Evolutionary conservation across 176 grass and related monocot genomes (phyloP).

Genomic region (Avena eriantha): DNA sequence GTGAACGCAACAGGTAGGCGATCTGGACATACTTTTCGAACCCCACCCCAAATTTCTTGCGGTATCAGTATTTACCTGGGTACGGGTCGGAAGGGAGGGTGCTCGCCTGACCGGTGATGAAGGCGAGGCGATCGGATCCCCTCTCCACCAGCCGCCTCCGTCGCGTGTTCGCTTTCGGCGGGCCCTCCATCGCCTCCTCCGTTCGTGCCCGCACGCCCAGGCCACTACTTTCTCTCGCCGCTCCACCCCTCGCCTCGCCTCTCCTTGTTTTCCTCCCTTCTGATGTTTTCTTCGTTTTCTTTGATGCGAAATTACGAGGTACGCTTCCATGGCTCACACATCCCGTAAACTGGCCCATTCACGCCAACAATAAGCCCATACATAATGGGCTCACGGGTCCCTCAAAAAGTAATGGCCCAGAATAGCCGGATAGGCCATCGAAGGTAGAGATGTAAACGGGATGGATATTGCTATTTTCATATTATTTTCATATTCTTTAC

Average conservation of each 20-base stretch:
- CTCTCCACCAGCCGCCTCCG: slow-evolving; percentile 78
- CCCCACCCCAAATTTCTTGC: background rate
- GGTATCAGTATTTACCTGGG: slow-evolving; percentile 7
- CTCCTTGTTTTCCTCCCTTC: slow-evolving; percentile 11
- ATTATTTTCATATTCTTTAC: too few relatives aligned
- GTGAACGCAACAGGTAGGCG: background rate
- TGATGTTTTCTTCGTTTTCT: background rate
- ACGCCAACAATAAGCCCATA: background rate
- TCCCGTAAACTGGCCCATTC: background rate
- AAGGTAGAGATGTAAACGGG: background rate
- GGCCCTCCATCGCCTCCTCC: slow-evolving; percentile 53
- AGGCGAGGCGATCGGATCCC: slow-evolving; percentile 78
- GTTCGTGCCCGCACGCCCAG: slow-evolving; percentile 31
- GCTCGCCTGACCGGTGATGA: slow-evolving; percentile 66
- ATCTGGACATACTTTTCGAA: too few relatives aligned
- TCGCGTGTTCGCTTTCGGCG: slow-evolving; percentile 53
- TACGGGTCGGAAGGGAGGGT: slow-evolving; percentile 40
- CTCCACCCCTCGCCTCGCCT: slow-evolving; percentile 11
- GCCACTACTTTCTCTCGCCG: slow-evolving; percentile 29
- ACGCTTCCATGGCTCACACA: background rate
- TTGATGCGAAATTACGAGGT: background rate
- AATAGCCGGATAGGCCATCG: background rate
- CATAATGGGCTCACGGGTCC: background rate
- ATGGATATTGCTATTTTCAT: too few relatives aligned
- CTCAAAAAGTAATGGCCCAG: background rate